phyloP scores from a whole-genome alignment of 345 rosid species.

The Clausena lansium region DNA sequence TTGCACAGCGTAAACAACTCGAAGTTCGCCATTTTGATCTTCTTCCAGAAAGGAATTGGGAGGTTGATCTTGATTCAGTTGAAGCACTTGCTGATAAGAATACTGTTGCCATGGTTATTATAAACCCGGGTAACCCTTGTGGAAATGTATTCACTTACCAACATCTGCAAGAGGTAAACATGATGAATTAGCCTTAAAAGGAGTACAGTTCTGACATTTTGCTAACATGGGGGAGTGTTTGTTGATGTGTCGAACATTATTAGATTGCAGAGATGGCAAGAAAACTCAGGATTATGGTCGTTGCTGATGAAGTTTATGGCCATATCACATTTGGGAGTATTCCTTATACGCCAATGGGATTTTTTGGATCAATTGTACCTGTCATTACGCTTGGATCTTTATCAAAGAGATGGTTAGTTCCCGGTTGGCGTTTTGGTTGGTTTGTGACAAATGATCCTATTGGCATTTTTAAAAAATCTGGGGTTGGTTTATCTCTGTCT shows the following conservation, averaged over 20 bases:
- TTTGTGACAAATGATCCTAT: constrained; percentile 53
- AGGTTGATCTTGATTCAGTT: constrained; percentile 56
- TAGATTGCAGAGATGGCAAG: constrained; percentile 55
- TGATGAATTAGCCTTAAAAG: background rate
- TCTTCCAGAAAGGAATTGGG: constrained; percentile 65
- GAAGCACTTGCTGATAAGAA: constrained; percentile 62
- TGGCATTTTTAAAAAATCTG: constrained; percentile 43
- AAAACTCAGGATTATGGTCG: constrained; percentile 65
- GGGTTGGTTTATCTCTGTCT: constrained; percentile 34
- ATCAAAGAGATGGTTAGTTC: constrained; percentile 78
- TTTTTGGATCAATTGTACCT: constrained; percentile 53
- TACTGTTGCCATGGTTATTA: constrained; percentile 61
- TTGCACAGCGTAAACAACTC: constrained; percentile 35
- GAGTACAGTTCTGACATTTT: background rate
- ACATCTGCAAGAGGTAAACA: constrained; percentile 54
- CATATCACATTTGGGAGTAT: constrained; percentile 53
- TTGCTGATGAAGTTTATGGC: constrained; percentile 67
- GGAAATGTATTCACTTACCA: constrained; percentile 56
- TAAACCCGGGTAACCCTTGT: constrained; percentile 68
- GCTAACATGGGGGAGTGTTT: background rate
- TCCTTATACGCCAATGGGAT: constrained; percentile 67
- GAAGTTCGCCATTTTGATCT: constrained; percentile 65
- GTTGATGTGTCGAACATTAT: background rate
- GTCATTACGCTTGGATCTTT: constrained; percentile 64
- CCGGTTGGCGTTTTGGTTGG: constrained; percentile 90